phyloP scores from a whole-genome alignment of 306 rosid genomes.

The Rosa lucieae region DNA sequence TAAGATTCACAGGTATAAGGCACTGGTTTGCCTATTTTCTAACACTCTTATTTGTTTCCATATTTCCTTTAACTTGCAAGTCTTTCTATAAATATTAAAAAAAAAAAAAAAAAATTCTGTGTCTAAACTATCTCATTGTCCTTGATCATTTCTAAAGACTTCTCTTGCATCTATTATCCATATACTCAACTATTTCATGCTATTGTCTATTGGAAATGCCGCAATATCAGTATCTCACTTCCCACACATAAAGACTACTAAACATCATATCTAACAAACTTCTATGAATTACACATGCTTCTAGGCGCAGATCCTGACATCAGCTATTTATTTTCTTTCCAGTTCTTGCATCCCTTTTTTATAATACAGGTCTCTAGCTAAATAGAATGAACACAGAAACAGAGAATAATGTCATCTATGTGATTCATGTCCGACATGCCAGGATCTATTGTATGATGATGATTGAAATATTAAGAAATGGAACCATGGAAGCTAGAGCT shows the following conservation, averaged over 20 bases:
- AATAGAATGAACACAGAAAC: not conserved
- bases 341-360: not conserved
- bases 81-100: too few species aligned
- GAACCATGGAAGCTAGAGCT: not conserved
- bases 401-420: not conserved
- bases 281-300: not conserved
- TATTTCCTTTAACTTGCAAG: not conserved
- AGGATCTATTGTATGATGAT: not conserved
- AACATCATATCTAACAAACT: conserved; percentile 10
- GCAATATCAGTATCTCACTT: not conserved
- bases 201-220: not conserved
- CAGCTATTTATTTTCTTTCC: not conserved
- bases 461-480: not conserved
- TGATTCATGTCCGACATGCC: not conserved
- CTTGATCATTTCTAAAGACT: not conserved
- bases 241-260: not conserved
- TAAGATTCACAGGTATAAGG: not conserved
- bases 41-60: not conserved
- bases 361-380: conserved; percentile 7
- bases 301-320: conserved; percentile 16
- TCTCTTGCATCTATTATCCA: not conserved
- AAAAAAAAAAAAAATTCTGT: not conserved
- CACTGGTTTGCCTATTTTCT: not conserved
- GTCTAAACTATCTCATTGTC: not conserved
- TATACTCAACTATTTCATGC: not conserved